Evolutionary conservation across 1,284 basidiomycete species (phyloP), one percentile per base, ranked within the genome.

Genomic region (Ceratobasidium sp.): DNA sequence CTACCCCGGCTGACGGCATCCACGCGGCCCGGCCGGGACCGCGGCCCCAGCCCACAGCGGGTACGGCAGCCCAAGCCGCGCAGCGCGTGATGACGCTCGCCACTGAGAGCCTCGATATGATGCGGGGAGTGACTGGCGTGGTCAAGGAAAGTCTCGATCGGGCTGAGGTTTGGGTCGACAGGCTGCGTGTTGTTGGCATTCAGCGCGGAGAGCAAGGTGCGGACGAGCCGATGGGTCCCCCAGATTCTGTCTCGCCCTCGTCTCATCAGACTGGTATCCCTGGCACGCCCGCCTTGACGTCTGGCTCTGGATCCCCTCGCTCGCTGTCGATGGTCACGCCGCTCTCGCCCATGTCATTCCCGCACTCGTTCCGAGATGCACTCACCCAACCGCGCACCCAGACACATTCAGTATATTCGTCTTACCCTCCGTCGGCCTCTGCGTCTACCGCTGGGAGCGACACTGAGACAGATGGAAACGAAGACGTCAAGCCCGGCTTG

Each of bases 71-170:
- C 0, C 84, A 87, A 30, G 91, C 94, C 16, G 92, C 94, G 11
- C 90, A 92, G 78, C 83, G 91, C 61, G 89, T 96, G 44, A 78
- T 96, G 76, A 89, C 89, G 11, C 86, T 96, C 11, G 93, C 94
- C 21, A 92, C 91, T 28, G 95, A 96, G 82, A 93, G 92, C 78
- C 80, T 96, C 79, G 94, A 96, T 78, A 95, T 96, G 90, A 88
- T 96, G 83, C 85, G 90, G 46, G 88, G 91, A 44, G 92, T 96
- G 25, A 94, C 92, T 9, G 85, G 87, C 1, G 92, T 96, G 23
- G 92, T 96, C 77, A 91, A 89, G 77, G 94, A 96, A 75, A 92
- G 89, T 75, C 83, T 96, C 78, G 94, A 95, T 77, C 84, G 91
- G 64, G 95, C 94, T 38, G 95, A 96, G 79, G 85, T 89, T 85